Evolutionary conservation across 1,284 basidiomycete species (phyloP).

Genomic region (Ceratobasidium sp.): DNA sequence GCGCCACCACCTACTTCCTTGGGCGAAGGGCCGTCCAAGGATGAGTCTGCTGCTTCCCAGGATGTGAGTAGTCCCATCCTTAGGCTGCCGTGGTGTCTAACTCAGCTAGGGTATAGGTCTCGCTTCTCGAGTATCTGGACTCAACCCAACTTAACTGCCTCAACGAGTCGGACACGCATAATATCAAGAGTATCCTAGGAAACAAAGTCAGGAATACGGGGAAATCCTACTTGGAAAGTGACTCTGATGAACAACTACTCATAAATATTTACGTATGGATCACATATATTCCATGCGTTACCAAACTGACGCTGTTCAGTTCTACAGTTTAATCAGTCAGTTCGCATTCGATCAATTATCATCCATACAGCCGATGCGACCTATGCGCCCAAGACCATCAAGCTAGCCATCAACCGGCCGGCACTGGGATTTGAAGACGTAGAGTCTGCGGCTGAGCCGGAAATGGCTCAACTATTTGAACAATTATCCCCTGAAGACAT

Average conservation of each 20-base stretch:
- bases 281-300: neutral
- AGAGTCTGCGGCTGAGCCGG: slow-evolving; percentile 61
- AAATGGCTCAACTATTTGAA: slow-evolving; percentile 66
- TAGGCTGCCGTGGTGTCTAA: neutral
- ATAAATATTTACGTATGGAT: slow-evolving; percentile 70
- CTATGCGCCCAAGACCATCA: slow-evolving; percentile 73
- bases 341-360: slow-evolving; percentile 76
- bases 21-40: slow-evolving; percentile 14
- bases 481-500: slow-evolving; percentile 59
- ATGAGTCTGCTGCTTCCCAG: slow-evolving; percentile 34
- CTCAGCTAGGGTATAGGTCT: slow-evolving; percentile 51
- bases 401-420: slow-evolving; percentile 73
- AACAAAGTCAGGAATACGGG: slow-evolving; percentile 62
- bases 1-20: slow-evolving; percentile 1
- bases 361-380: slow-evolving; percentile 63
- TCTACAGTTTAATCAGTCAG: slow-evolving; percentile 80
- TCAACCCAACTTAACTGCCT: slow-evolving; percentile 74
- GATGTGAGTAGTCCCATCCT: slow-evolving; percentile 40
- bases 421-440: slow-evolving; percentile 75
- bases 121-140: slow-evolving; percentile 71
- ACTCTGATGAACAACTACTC: slow-evolving; percentile 82
- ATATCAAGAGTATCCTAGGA: slow-evolving; percentile 68
- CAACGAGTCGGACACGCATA: slow-evolving; percentile 73
- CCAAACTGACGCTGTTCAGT: neutral
- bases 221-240: slow-evolving; percentile 71